These are phyloP conservation scores for Ligustrum vulgare DNA, from an alignment of 257 asterid genomes.

Conservation along the genomic window DNA sequence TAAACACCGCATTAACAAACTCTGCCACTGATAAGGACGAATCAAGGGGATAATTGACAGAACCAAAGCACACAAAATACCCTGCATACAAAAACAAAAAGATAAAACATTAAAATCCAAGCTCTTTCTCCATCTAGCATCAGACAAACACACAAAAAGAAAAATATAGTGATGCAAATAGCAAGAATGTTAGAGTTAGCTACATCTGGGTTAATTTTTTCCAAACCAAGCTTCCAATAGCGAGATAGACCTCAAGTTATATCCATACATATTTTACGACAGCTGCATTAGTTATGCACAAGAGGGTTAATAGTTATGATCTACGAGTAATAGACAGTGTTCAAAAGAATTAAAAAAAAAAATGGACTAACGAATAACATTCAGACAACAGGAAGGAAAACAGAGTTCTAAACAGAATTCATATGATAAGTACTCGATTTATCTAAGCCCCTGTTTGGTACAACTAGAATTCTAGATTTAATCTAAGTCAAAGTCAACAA, in stretches of 20 bases:
- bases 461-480: too few relatives aligned
- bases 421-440: neutral
- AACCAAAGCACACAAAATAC: constrained; percentile 81
- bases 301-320: constrained; percentile 12
- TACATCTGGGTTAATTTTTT: too few relatives aligned
- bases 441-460: neutral
- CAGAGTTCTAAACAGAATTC: constrained; percentile 13
- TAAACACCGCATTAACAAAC: constrained; percentile 86
- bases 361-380: neutral
- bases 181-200: too few relatives aligned
- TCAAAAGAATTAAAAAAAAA: neutral
- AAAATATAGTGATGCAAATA: too few relatives aligned
- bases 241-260: constrained; percentile 1
- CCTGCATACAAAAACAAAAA: constrained; percentile 53
- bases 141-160: too few relatives aligned
- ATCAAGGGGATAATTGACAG: constrained; percentile 83
- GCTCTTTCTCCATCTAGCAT: too few relatives aligned
- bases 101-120: neutral
- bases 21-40: constrained; percentile 98
- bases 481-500: too few relatives aligned
- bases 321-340: neutral
- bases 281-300: neutral
- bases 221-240: neutral
- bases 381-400: constrained; percentile 14
- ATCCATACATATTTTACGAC: neutral